These are phyloP conservation scores for Maudiozyma humilis DNA, from an alignment of 1,139 yeast species.

Conservation along the genomic window DNA sequence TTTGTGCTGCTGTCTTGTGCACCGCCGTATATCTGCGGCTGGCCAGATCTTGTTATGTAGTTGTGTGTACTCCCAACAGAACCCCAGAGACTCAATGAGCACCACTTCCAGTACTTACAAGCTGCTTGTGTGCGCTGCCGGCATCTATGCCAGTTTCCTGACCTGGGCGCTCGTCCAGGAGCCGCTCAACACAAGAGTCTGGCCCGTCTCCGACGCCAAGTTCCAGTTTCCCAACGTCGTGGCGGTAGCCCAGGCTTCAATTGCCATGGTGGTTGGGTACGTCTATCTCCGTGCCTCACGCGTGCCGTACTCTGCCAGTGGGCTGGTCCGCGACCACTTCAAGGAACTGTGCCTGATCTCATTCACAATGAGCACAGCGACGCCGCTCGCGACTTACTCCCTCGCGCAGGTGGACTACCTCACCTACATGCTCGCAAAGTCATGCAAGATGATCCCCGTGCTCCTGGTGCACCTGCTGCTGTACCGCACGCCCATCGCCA, in stretches of 20 bases:
- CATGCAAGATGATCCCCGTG: slow-evolving; percentile 89
- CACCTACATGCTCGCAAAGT: slow-evolving; percentile 77
- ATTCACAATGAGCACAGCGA: slow-evolving; percentile 67
- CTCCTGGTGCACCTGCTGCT: slow-evolving; percentile 72
- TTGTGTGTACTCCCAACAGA: too few species aligned
- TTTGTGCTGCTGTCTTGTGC: too few species aligned
- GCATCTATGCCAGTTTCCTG: slow-evolving; percentile 76
- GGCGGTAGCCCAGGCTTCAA: slow-evolving; percentile 61
- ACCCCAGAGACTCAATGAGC: background rate
- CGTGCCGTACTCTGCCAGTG: slow-evolving; percentile 19
- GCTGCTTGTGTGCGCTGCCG: slow-evolving; percentile 50
- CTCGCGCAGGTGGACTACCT: slow-evolving; percentile 78
- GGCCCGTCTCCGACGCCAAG: slow-evolving; percentile 49
- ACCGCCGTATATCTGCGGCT: too few species aligned
- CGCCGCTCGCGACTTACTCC: slow-evolving; percentile 73
- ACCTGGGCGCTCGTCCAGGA: slow-evolving; percentile 93
- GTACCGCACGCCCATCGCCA: slow-evolving; percentile 66
- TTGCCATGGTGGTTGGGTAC: slow-evolving; percentile 65
- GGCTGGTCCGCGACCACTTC: slow-evolving; percentile 26
- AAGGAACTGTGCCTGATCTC: slow-evolving; percentile 56
- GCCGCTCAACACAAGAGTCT: slow-evolving; percentile 70
- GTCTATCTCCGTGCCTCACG: slow-evolving; percentile 42
- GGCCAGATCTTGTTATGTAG: too few species aligned
- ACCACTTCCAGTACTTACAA: slow-evolving; percentile 8
- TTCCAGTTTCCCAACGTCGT: slow-evolving; percentile 74